Conservation (phyloP, 2,329 filamentous ascomycete genomes). For the Metarhizium humberi region DNA sequence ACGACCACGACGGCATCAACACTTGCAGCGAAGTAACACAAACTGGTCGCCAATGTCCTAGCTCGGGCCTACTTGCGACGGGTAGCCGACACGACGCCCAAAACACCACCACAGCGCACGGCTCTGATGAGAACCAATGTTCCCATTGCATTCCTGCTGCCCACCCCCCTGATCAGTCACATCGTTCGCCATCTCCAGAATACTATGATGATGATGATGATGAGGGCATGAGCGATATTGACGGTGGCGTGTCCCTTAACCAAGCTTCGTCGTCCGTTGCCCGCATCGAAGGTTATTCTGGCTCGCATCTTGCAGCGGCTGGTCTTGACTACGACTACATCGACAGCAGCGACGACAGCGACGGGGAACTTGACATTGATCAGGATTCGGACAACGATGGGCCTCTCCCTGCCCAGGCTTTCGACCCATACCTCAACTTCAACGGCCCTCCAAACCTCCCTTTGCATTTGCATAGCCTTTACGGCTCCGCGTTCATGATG, state of each 20-base stretch:
- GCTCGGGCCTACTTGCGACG: conserved; percentile 1
- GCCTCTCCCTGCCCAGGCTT: conserved; percentile 1
- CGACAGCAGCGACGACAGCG: conserved; percentile 21
- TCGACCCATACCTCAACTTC: neutral
- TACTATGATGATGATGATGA: conserved; percentile 16
- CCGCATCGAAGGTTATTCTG: neutral
- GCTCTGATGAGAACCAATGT: neutral
- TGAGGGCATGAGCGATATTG: conserved; percentile 25
- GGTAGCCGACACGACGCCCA: conserved; percentile 7
- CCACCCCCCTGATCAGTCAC: neutral
- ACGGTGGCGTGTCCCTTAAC: conserved; percentile 21
- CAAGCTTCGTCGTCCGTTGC: neutral
- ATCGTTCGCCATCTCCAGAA: conserved; percentile 4
- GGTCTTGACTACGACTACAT: neutral
- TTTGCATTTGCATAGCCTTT: neutral
- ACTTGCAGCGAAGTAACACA: neutral
- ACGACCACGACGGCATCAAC: neutral
- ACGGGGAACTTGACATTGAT: conserved; percentile 4
- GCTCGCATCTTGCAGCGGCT: neutral
- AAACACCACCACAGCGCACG: conserved; percentile 1
- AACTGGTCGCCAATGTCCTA: conserved; percentile 1
- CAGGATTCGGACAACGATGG: conserved; percentile 7
- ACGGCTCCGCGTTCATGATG: conserved; percentile 1
- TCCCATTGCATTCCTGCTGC: neutral
- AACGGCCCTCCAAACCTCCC: neutral